phyloP scores from a whole-genome alignment of 2,329 filamentous ascomycete genomes.

The Diaporthe nobilis region DNA sequence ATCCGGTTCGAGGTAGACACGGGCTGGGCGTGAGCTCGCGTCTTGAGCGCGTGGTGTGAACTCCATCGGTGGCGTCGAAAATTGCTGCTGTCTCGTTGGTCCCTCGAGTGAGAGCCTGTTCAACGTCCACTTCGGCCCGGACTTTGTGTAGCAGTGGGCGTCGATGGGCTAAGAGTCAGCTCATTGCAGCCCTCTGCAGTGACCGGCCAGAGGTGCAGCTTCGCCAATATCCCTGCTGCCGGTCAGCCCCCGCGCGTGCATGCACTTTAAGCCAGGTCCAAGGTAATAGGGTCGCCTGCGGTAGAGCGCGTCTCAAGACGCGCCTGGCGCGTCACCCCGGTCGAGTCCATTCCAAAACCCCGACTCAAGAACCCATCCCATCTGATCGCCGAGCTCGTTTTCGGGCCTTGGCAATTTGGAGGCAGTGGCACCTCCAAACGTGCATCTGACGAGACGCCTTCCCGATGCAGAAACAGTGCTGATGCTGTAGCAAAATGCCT shows the following conservation, averaged over 20 bases:
- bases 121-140: conserved; percentile 9
- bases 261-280: conserved; percentile 27
- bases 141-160: conserved; percentile 33
- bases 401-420: conserved; percentile 30
- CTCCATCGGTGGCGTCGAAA: conserved; percentile 5
- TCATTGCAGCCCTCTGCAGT: conserved; percentile 13
- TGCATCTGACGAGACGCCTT: conserved; percentile 18
- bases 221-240: conserved; percentile 26
- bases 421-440: conserved; percentile 26
- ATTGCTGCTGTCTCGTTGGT: conserved; percentile 13
- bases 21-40: conserved; percentile 34
- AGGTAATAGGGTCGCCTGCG: conserved; percentile 31
- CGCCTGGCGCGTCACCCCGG: conserved; percentile 40
- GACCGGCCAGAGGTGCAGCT: background rate
- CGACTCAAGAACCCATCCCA: conserved; percentile 34
- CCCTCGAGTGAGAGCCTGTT: background rate
- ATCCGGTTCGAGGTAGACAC: conserved; percentile 13
- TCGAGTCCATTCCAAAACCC: conserved; percentile 7
- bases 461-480: conserved; percentile 28
- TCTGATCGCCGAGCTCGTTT: conserved; percentile 36
- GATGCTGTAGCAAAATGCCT: conserved; percentile 35
- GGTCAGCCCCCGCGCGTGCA: conserved; percentile 31
- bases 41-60: conserved; percentile 11
- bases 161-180: conserved; percentile 18
- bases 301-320: conserved; percentile 32